Evolutionary conservation across 345 rosid genomes (phyloP).

Genomic region (Brassica incana): DNA sequence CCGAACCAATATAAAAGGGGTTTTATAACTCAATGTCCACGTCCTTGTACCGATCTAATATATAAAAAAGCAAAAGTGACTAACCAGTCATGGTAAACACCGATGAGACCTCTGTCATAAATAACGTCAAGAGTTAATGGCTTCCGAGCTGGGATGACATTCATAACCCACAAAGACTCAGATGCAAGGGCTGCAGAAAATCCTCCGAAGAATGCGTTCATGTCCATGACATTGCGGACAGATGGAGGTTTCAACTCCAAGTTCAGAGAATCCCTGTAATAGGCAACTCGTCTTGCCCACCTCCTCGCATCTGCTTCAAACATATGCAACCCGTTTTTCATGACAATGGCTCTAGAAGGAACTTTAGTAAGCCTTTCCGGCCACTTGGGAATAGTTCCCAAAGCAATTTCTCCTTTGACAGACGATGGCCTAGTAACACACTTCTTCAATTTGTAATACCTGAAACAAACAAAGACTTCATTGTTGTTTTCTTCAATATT

Average conservation of each 20-base stretch:
- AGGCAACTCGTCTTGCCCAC: slow-evolving; percentile 86
- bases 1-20: slow-evolving; percentile 23
- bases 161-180: slow-evolving; percentile 95
- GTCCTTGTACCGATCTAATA: not conserved
- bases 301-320: slow-evolving; percentile 80
- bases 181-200: slow-evolving; percentile 82
- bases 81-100: slow-evolving; percentile 87
- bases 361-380: slow-evolving; percentile 72
- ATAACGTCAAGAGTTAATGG: slow-evolving; percentile 71
- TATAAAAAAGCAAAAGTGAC: slow-evolving; percentile 18
- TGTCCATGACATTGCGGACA: slow-evolving; percentile 85
- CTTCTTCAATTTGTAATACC: slow-evolving; percentile 79
- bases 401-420: slow-evolving; percentile 61
- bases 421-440: slow-evolving; percentile 65
- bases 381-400: slow-evolving; percentile 76
- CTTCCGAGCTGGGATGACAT: slow-evolving; percentile 81
- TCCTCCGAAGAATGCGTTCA: slow-evolving; percentile 93
- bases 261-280: slow-evolving; percentile 53
- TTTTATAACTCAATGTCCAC: not conserved
- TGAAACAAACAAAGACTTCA: slow-evolving; percentile 33
- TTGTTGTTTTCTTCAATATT: not conserved
- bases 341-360: slow-evolving; percentile 62
- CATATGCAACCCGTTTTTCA: slow-evolving; percentile 55
- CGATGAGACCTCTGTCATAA: slow-evolving; percentile 88
- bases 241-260: slow-evolving; percentile 73